Evolutionary conservation across 768 basidiomycete genomes (phyloP).

Genomic region (Termitomyces sp.): DNA sequence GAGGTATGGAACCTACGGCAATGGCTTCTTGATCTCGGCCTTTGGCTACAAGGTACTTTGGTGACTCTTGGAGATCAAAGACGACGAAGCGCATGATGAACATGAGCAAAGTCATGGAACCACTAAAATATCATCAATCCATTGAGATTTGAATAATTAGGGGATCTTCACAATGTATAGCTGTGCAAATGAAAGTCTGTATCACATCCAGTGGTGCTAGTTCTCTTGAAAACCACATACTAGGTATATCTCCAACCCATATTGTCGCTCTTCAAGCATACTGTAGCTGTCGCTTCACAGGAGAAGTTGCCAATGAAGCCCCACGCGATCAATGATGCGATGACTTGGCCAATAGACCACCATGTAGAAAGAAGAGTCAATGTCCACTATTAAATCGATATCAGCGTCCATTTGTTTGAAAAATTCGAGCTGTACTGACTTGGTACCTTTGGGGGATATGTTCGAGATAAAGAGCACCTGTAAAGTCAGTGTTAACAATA

Average conservation of each 20-base stretch:
- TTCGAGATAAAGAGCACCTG: constrained; percentile 41
- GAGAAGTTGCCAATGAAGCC: constrained; percentile 54
- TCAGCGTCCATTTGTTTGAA: constrained; percentile 8
- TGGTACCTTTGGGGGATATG: constrained; percentile 39
- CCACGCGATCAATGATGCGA: constrained; percentile 50
- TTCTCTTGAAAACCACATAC: constrained; percentile 46
- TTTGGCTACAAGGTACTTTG: constrained; percentile 55
- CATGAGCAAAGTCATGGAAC: constrained; percentile 44
- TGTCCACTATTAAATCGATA: constrained; percentile 37
- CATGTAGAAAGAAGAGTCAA: constrained; percentile 50
- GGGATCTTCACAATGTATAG: constrained; percentile 33
- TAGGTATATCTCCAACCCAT: constrained; percentile 61
- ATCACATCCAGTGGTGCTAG: constrained; percentile 40
- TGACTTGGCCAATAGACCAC: constrained; percentile 49
- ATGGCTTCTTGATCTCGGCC: constrained; percentile 56
- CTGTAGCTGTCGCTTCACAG: constrained; percentile 31
- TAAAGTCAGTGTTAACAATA: neutral
- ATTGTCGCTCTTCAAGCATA: constrained; percentile 43
- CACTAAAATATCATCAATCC: constrained; percentile 21
- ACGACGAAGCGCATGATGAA: constrained; percentile 53
- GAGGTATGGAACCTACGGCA: constrained; percentile 23
- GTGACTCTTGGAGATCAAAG: constrained; percentile 56
- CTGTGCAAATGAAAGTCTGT: constrained; percentile 20
- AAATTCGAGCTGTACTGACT: constrained; percentile 14
- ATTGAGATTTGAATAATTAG: neutral